A percentile compares a stretch with the other conserved stretches of the same genome.
Evolutionary conservation across 352 stramenopile genomes (phyloP).

Genomic region (Globisporangium barbulae): DNA sequence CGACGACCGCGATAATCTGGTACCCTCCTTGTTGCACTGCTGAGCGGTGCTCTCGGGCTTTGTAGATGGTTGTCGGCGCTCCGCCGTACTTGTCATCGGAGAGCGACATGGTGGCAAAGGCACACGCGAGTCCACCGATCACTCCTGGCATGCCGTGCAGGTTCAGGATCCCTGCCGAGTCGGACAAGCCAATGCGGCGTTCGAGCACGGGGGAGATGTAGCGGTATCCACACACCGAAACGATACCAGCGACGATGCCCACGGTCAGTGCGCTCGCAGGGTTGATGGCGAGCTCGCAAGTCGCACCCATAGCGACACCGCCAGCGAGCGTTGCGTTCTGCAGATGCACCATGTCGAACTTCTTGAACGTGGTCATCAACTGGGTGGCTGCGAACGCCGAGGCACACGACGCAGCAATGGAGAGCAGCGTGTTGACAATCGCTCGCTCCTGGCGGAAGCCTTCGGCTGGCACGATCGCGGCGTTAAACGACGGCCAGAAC

Average conservation of each 20-base stretch:
- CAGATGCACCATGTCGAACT: constrained; percentile 83
- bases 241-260: constrained; percentile 45
- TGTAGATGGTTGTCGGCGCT: constrained; percentile 45
- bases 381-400: constrained; percentile 52
- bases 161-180: constrained; percentile 68
- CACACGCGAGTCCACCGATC: constrained; percentile 53
- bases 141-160: constrained; percentile 78
- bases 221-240: constrained; percentile 45
- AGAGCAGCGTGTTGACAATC: constrained; percentile 77
- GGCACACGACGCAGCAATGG: constrained; percentile 56
- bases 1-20: constrained; percentile 53
- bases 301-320: constrained; percentile 74
- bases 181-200: constrained; percentile 34
- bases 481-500: constrained; percentile 88
- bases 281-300: constrained; percentile 69
- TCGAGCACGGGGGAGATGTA: constrained; percentile 46
- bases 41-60: constrained; percentile 39
- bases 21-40: constrained; percentile 45
- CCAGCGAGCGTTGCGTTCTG: constrained; percentile 84
- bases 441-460: constrained; percentile 67
- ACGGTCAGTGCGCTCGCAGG: constrained; percentile 50
- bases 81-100: constrained; percentile 50
- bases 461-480: constrained; percentile 47
- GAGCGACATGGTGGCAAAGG: constrained; percentile 45
- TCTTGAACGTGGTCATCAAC: constrained; percentile 44